A percentile compares a stretch with the other conserved stretches of the same genome.
Conservation (phyloP, 1,139 yeast species). For the Pichia sp. region DNA sequence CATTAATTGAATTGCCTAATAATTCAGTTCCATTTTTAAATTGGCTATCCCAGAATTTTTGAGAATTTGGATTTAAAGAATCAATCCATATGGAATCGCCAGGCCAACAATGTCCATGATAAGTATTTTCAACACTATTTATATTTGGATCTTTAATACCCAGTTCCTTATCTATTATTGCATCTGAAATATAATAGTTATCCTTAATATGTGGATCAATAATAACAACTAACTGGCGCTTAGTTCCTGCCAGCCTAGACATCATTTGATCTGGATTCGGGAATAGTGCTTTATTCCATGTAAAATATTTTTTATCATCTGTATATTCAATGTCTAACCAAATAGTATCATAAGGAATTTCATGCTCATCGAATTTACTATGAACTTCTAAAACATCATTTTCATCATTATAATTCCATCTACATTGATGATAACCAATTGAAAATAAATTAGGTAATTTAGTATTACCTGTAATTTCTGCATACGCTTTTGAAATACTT, state of each 20-base stretch:
- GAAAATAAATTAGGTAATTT: slow-evolving; percentile 75
- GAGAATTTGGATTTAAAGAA: slow-evolving; percentile 61
- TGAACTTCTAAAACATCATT: slow-evolving; percentile 71
- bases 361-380: slow-evolving; percentile 60
- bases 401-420: slow-evolving; percentile 95
- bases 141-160: slow-evolving; percentile 34
- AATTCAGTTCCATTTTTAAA: slow-evolving; percentile 40
- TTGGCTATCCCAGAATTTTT: slow-evolving; percentile 51
- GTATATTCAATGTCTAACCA: slow-evolving; percentile 97
- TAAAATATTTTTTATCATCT: slow-evolving; percentile 77
- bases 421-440: slow-evolving; percentile 89
- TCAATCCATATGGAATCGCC: slow-evolving; percentile 96
- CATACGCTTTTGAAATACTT: slow-evolving; percentile 57
- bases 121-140: slow-evolving; percentile 38
- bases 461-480: slow-evolving; percentile 68
- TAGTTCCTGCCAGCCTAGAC: slow-evolving; percentile 55
- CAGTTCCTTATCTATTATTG: slow-evolving; percentile 36
- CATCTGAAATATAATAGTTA: slow-evolving; percentile 60
- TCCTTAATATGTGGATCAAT: slow-evolving; percentile 88
- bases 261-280: slow-evolving; percentile 71
- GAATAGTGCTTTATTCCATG: slow-evolving; percentile 76
- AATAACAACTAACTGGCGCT: slow-evolving; percentile 76
- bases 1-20: slow-evolving; percentile 52
- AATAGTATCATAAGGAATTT: slow-evolving; percentile 83
- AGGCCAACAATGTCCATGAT: slow-evolving; percentile 95